Percentiles rank a stretch among this genome's conserved stretches.
Evolutionary conservation across 306 rosid genomes (phyloP).

Genomic region (Acacia confusa): DNA sequence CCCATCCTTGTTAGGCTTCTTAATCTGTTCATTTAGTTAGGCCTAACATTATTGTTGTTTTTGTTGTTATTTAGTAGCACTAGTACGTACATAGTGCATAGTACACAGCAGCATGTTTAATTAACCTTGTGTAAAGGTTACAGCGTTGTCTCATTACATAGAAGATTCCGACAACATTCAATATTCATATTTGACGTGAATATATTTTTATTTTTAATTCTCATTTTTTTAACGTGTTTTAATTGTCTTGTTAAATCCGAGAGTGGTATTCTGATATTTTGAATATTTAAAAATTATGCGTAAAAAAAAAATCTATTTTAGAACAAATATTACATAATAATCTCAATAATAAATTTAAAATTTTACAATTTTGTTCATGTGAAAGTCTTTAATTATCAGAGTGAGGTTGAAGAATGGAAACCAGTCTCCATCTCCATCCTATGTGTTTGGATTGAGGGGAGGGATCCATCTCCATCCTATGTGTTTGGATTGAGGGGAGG

Average conservation of each 20-base stretch:
- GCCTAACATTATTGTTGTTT: not conserved
- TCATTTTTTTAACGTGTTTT: not conserved
- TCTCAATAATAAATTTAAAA: not conserved
- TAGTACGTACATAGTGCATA: not conserved
- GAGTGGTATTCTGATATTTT: not conserved
- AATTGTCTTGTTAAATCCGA: not conserved
- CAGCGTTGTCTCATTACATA: not conserved
- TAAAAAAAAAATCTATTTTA: not conserved
- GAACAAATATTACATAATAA: not conserved
- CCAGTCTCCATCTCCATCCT: not conserved
- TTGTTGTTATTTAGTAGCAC: not conserved
- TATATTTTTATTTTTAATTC: not conserved
- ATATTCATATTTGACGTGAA: not conserved
- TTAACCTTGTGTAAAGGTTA: not conserved
- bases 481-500: no score
- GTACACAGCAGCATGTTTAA: not conserved
- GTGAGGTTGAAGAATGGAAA: not conserved
- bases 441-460: no score
- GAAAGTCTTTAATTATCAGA: not conserved
- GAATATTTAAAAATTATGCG: not conserved
- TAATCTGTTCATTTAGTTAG: not conserved
- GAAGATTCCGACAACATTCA: not conserved
- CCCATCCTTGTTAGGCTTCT: not conserved
- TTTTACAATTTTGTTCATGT: not conserved
- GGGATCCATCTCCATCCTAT: no score